Conservation (phyloP, 2,329 filamentous ascomycete species). For the Acrodontium crateriforme region DNA sequence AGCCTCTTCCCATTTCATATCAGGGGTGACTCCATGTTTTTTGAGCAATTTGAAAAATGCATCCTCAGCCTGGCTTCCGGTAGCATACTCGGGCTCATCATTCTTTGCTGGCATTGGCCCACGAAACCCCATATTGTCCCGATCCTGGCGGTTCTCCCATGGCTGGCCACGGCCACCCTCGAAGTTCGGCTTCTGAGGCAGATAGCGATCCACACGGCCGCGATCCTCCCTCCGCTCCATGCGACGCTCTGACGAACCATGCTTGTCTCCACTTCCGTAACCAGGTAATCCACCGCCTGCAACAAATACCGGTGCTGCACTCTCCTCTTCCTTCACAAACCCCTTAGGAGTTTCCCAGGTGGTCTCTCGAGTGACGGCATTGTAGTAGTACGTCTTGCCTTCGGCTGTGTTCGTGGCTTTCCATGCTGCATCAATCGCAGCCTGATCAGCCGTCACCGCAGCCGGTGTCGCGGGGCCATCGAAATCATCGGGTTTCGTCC, state of each 20-base stretch:
- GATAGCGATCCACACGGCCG: conserved; percentile 26
- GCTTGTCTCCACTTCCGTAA: conserved; percentile 14
- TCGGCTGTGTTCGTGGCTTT: conserved; percentile 80
- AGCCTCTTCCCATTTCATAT: conserved; percentile 87
- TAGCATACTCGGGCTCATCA: conserved; percentile 55
- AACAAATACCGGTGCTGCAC: conserved; percentile 35
- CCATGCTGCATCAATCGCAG: conserved; percentile 65
- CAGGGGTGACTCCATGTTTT: conserved; percentile 70
- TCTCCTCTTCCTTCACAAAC: conserved; percentile 10
- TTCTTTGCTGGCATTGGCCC: conserved; percentile 20
- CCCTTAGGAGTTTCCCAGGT: conserved; percentile 74
- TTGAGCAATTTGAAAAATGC: conserved; percentile 86
- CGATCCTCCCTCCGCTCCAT: conserved; percentile 14
- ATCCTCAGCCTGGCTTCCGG: conserved; percentile 75
- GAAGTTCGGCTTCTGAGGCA: conserved; percentile 26
- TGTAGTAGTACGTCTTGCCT: conserved; percentile 86
- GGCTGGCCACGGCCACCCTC: conserved; percentile 17
- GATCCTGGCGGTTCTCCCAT: conserved; percentile 20
- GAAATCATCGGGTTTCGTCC: conserved; percentile 75
- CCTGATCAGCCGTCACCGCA: conserved; percentile 26
- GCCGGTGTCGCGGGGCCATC: conserved; percentile 44
- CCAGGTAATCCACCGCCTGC: conserved; percentile 32
- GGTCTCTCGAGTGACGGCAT: conserved; percentile 80
- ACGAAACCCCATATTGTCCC: conserved; percentile 19
- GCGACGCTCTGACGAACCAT: conserved; percentile 16